Evolutionary conservation across 2,329 filamentous ascomycete genomes (phyloP).

Genomic region (Claviceps monticola): DNA sequence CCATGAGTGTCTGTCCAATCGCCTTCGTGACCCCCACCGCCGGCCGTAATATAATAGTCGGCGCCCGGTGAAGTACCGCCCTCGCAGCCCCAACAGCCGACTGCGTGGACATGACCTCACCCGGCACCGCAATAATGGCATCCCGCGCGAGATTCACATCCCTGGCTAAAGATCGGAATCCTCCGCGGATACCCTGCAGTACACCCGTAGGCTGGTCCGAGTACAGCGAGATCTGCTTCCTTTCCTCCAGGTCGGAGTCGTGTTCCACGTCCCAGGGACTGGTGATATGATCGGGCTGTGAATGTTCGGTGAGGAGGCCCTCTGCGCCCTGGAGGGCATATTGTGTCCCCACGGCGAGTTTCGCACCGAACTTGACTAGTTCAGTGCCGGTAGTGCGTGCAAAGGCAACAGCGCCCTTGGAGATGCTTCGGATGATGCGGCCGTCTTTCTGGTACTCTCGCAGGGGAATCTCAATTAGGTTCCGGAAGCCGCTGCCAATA

Average conservation of each 20-base stretch:
- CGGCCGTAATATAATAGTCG: slow-evolving; percentile 84
- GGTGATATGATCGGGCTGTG: slow-evolving; percentile 17
- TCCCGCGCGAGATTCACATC: slow-evolving; percentile 80
- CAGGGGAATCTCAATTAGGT: slow-evolving; percentile 81
- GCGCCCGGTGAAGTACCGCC: slow-evolving; percentile 67
- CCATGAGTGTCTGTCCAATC: slow-evolving; percentile 77
- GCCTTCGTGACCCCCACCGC: slow-evolving; percentile 83
- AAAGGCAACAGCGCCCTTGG: slow-evolving; percentile 81
- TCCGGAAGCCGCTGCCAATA: slow-evolving; percentile 72
- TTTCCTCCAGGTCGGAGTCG: slow-evolving; percentile 51
- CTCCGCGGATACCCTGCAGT: slow-evolving; percentile 70
- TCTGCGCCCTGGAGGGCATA: slow-evolving; percentile 85
- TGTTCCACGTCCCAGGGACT: slow-evolving; percentile 41
- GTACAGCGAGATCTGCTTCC: slow-evolving; percentile 75
- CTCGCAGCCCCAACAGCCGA: slow-evolving; percentile 68
- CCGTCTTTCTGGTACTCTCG: slow-evolving; percentile 91
- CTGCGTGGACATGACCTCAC: slow-evolving; percentile 75
- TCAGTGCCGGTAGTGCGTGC: slow-evolving; percentile 88
- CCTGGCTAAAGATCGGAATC: slow-evolving; percentile 67
- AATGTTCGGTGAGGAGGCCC: slow-evolving; percentile 47
- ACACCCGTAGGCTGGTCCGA: slow-evolving; percentile 89
- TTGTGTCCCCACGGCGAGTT: slow-evolving; percentile 87
- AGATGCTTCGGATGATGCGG: slow-evolving; percentile 76
- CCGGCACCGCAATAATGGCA: slow-evolving; percentile 87
- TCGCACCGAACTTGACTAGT: slow-evolving; percentile 86